These are phyloP conservation scores for Yarrowia alimentaria DNA, from an alignment of 805 yeast species.

Conservation along the genomic window DNA sequence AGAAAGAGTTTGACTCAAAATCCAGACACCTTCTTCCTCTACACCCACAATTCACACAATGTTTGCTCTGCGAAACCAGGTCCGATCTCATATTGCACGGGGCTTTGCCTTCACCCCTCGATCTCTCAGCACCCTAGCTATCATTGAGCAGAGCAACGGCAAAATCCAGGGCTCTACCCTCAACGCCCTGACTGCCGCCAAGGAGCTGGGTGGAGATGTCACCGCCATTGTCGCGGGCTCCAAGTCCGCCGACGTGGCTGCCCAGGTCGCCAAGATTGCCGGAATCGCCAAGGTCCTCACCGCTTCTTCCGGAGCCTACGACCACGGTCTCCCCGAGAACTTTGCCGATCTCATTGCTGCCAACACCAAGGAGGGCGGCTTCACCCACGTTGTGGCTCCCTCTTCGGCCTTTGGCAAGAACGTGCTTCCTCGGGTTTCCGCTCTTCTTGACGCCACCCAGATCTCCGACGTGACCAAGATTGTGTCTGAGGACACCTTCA, in stretches of 20 bases:
- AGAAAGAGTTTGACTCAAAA: conserved; percentile 8
- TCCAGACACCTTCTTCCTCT: conserved; percentile 1
- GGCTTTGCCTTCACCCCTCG: conserved; percentile 19
- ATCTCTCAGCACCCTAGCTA: conserved; percentile 56
- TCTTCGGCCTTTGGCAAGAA: conserved; percentile 88
- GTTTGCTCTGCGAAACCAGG: conserved; percentile 27
- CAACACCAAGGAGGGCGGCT: conserved; percentile 46
- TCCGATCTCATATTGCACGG: conserved; percentile 20
- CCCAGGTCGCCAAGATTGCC: conserved; percentile 51
- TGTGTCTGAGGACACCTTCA: conserved; percentile 65
- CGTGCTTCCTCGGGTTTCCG: conserved; percentile 82
- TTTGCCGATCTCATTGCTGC: conserved; percentile 64
- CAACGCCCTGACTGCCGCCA: conserved; percentile 75
- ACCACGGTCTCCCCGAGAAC: conserved; percentile 72
- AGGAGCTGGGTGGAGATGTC: conserved; percentile 56
- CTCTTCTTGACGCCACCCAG: conserved; percentile 82
- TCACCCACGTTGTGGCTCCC: conserved; percentile 72
- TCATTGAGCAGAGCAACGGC: conserved; percentile 61
- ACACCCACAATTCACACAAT: conserved; percentile 1
- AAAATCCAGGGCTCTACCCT: conserved; percentile 64
- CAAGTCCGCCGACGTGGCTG: conserved; percentile 50
- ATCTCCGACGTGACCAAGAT: conserved; percentile 76
- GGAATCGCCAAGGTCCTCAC: conserved; percentile 57
- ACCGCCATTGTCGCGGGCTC: conserved; percentile 77
- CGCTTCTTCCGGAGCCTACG: conserved; percentile 58